Percentiles rank a stretch among this genome's conserved stretches.
These are phyloP conservation scores for Castanea sativa DNA, from an alignment of 306 rosid genomes.

Conservation along the genomic window DNA sequence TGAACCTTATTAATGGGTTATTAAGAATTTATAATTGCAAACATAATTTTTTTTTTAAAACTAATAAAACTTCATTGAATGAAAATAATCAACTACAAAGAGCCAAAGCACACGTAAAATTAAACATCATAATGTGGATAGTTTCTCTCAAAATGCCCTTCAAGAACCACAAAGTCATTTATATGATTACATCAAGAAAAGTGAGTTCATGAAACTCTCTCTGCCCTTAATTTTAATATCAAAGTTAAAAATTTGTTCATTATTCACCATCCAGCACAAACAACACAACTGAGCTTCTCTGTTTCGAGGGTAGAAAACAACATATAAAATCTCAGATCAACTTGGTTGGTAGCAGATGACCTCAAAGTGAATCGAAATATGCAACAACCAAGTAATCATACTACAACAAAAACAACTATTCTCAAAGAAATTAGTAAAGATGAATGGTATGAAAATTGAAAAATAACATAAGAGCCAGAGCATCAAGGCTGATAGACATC, in stretches of 20 bases:
- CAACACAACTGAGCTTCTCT: background rate
- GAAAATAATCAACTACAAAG: too few species aligned
- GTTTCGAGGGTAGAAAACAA: background rate
- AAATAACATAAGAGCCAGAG: background rate
- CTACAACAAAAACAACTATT: constrained; percentile 1
- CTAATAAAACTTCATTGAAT: too few species aligned
- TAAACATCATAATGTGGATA: background rate
- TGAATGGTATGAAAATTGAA: background rate
- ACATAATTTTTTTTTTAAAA: background rate
- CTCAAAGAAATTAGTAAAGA: background rate
- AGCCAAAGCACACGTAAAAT: background rate
- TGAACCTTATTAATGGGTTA: background rate
- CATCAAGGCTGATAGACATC: constrained; percentile 61
- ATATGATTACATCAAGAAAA: too few species aligned
- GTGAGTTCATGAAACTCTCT: too few species aligned
- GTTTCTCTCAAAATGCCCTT: background rate
- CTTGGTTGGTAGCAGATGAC: background rate
- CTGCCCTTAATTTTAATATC: too few species aligned
- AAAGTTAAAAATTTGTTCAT: too few species aligned
- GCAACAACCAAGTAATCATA: background rate
- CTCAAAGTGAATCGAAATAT: background rate
- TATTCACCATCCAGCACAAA: background rate
- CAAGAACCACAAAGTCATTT: background rate
- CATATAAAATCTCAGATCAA: background rate
- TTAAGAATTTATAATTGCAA: background rate